phyloP scores from a whole-genome alignment of 2,329 filamentous ascomycete genomes.

The Colletotrichum nymphaeae region DNA sequence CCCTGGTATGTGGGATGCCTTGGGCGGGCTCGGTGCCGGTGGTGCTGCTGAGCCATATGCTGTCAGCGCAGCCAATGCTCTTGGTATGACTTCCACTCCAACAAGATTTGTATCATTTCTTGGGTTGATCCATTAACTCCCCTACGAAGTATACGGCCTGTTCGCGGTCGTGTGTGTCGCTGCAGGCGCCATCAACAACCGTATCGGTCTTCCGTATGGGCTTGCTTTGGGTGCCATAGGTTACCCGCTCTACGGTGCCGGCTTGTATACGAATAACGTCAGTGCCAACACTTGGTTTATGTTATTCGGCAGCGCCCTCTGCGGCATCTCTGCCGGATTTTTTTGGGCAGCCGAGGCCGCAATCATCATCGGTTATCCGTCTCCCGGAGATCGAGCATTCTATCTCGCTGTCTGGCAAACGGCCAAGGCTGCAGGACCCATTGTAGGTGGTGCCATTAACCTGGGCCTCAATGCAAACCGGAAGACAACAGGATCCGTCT shows the following conservation, averaged over 20 bases:
- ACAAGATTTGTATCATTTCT: not conserved
- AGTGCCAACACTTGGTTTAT: slow-evolving; percentile 67
- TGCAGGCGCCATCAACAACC: slow-evolving; percentile 20
- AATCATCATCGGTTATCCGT: slow-evolving; percentile 67
- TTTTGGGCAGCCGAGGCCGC: slow-evolving; percentile 51
- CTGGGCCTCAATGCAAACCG: slow-evolving; percentile 69
- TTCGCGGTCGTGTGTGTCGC: slow-evolving; percentile 21
- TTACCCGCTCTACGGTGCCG: slow-evolving; percentile 18
- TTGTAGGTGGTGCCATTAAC: slow-evolving; percentile 75
- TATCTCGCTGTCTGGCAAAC: slow-evolving; percentile 21
- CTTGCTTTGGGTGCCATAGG: slow-evolving; percentile 15
- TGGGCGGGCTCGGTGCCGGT: slow-evolving; percentile 23
- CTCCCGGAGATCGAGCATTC: slow-evolving; percentile 17
- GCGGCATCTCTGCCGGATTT: slow-evolving; percentile 50
- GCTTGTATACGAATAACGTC: slow-evolving; percentile 16
- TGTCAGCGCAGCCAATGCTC: slow-evolving; percentile 6
- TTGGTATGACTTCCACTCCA: not conserved
- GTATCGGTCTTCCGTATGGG: slow-evolving; percentile 17
- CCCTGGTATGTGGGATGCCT: slow-evolving; percentile 23
- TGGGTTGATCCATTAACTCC: not conserved
- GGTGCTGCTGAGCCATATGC: slow-evolving; percentile 13
- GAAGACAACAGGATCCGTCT: slow-evolving; percentile 68
- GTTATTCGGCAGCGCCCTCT: slow-evolving; percentile 68
- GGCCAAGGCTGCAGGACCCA: slow-evolving; percentile 20
- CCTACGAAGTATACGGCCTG: slow-evolving; percentile 5